These are phyloP conservation scores for Candida xyloterini DNA, from an alignment of 805 yeast species.

Conservation along the genomic window DNA sequence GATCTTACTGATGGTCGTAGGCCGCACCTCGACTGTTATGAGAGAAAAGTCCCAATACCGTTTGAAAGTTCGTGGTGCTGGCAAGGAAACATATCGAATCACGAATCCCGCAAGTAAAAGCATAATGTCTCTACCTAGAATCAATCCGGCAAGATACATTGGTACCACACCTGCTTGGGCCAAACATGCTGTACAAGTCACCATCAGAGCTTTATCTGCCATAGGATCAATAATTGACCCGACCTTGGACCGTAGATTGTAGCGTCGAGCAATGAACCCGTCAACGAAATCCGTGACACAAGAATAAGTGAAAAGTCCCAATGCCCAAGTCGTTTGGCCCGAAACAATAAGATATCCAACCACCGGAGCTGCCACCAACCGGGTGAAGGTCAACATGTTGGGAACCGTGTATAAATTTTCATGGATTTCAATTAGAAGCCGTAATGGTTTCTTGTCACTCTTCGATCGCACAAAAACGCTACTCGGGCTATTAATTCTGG, in stretches of 20 bases:
- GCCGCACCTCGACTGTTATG: slow-evolving; percentile 83
- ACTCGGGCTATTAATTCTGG: background rate
- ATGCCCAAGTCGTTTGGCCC: slow-evolving; percentile 61
- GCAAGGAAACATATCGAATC: slow-evolving; percentile 69
- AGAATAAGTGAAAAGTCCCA: slow-evolving; percentile 75
- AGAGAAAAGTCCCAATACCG: slow-evolving; percentile 77
- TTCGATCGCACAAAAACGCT: slow-evolving; percentile 9
- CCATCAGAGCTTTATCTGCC: slow-evolving; percentile 91
- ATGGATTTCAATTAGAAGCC: slow-evolving; percentile 34
- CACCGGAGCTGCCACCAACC: slow-evolving; percentile 79
- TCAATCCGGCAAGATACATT: slow-evolving; percentile 57
- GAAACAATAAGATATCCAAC: slow-evolving; percentile 76
- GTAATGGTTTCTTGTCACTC: slow-evolving; percentile 24
- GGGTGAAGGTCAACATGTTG: slow-evolving; percentile 73
- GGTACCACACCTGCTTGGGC: slow-evolving; percentile 73
- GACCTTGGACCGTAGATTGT: slow-evolving; percentile 69
- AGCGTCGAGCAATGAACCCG: slow-evolving; percentile 85
- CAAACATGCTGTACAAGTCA: slow-evolving; percentile 75
- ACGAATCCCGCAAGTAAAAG: slow-evolving; percentile 70
- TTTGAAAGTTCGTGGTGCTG: slow-evolving; percentile 67
- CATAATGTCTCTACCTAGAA: slow-evolving; percentile 79
- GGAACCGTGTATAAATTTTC: slow-evolving; percentile 82
- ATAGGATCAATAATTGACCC: slow-evolving; percentile 93
- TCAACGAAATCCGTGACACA: slow-evolving; percentile 90
- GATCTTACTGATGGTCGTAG: slow-evolving; percentile 79